phyloP scores from a whole-genome alignment of 345 rosid genomes.

The Odontarrhena argentea region DNA sequence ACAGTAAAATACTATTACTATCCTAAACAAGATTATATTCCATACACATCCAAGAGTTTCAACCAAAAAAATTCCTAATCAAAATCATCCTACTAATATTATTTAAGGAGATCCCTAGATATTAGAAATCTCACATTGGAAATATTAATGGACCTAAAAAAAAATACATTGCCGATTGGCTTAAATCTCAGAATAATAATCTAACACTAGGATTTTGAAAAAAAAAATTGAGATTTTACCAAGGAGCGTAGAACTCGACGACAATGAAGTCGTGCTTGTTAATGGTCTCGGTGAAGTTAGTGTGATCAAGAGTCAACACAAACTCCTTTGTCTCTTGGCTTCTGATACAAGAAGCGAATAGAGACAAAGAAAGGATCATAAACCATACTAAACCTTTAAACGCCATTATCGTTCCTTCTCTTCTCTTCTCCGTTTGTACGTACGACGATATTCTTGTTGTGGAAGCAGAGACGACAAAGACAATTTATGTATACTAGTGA shows the following conservation, averaged over 20 bases:
- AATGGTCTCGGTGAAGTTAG: slow-evolving; percentile 83
- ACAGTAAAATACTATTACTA: neutral
- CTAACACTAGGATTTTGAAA: neutral
- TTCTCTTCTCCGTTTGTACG: too few relatives aligned
- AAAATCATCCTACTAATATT: neutral
- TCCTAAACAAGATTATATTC: neutral
- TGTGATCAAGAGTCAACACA: slow-evolving; percentile 82
- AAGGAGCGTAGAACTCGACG: slow-evolving; percentile 97
- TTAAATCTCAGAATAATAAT: too few relatives aligned
- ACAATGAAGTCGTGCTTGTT: slow-evolving; percentile 80
- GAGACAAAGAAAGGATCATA: slow-evolving; percentile 36
- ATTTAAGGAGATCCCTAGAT: neutral
- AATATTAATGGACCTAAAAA: too few relatives aligned
- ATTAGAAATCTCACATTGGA: neutral
- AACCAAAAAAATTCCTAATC: neutral
- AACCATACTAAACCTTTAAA: slow-evolving; percentile 44
- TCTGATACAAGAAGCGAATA: slow-evolving; percentile 44
- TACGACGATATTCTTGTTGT: neutral
- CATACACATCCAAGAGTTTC: neutral
- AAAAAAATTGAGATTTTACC: slow-evolving; percentile 47
- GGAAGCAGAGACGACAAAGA: neutral
- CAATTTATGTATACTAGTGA: slow-evolving; percentile 2
- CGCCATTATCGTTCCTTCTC: slow-evolving; percentile 47
- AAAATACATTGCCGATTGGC: too few relatives aligned
- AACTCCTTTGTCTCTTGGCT: slow-evolving; percentile 68